phyloP scores from a whole-genome alignment of 352 stramenopile genomes.

The Blastocystis sp. region DNA sequence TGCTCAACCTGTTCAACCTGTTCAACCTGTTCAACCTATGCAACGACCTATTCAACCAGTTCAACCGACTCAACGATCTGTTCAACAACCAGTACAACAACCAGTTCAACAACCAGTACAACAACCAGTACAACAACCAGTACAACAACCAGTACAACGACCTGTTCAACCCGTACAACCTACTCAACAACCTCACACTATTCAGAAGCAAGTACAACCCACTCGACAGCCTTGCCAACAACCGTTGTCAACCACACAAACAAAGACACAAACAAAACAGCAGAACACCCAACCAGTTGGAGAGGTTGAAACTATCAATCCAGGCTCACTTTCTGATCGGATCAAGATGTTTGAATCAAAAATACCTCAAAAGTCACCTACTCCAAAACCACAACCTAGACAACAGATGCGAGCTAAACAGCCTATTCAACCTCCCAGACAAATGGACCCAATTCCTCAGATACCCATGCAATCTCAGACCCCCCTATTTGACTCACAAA shows the following conservation, averaged over 20 bases:
- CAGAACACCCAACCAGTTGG: neutral
- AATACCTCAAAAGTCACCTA: neutral
- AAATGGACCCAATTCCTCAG: neutral
- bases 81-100: neutral
- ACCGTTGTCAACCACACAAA: neutral
- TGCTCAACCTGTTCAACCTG: neutral
- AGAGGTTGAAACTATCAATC: neutral
- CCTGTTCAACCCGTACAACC: neutral
- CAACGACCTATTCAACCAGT: neutral
- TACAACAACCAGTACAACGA: neutral
- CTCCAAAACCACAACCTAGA: neutral
- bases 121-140: neutral
- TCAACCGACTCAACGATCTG: neutral
- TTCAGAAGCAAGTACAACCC: neutral
- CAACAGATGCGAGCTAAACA: neutral
- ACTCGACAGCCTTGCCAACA: neutral
- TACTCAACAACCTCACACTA: neutral
- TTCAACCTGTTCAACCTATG: neutral
- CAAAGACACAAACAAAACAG: neutral
- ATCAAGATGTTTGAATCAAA: constrained; percentile 52
- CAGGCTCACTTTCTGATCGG: constrained; percentile 4
- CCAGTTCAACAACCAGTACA: neutral
- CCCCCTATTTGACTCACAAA: neutral
- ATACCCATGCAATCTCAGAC: neutral
- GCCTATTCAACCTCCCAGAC: neutral